phyloP scores from a whole-genome alignment of 2,329 filamentous ascomycete genomes.

The Chalaropsis ovoidea region DNA sequence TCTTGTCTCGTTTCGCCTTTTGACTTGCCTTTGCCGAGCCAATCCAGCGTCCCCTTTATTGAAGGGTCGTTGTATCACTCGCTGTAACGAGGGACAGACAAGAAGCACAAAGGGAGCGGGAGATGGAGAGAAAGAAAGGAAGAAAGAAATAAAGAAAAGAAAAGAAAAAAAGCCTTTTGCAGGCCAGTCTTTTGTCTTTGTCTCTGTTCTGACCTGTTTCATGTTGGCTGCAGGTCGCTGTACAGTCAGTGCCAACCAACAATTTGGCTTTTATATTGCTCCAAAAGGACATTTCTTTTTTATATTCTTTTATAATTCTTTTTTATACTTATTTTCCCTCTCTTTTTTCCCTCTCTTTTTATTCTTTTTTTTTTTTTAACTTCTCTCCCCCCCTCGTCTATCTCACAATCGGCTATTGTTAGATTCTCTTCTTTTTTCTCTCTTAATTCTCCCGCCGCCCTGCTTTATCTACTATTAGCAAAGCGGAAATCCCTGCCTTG shows the following conservation, averaged over 20 bases:
- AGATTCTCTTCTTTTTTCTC: constrained; percentile 3
- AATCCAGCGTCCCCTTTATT: not conserved
- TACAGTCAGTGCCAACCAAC: not conserved
- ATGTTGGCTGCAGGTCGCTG: constrained; percentile 3
- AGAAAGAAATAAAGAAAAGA: not conserved
- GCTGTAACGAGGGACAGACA: constrained; percentile 4
- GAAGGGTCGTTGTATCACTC: not conserved
- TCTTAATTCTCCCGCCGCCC: constrained; percentile 12
- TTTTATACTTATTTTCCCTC: not conserved
- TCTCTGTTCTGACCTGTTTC: constrained; percentile 2
- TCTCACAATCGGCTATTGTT: constrained; percentile 6
- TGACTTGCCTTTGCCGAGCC: not conserved
- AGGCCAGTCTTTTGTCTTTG: not conserved
- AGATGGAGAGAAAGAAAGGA: not conserved
- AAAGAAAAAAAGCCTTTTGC: no score
- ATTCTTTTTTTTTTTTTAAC: not conserved
- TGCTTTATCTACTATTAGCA: constrained; percentile 12
- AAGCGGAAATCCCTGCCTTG: not conserved
- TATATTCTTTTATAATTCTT: not conserved
- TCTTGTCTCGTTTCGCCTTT: constrained; percentile 6
- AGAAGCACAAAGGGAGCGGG: no score
- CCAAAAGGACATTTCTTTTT: not conserved
- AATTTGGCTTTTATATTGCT: not conserved
- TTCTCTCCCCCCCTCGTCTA: not conserved
- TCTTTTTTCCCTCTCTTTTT: not conserved